phyloP scores from a whole-genome alignment of 495 filamentous ascomycete genomes.

The Emericellopsis terricola region DNA sequence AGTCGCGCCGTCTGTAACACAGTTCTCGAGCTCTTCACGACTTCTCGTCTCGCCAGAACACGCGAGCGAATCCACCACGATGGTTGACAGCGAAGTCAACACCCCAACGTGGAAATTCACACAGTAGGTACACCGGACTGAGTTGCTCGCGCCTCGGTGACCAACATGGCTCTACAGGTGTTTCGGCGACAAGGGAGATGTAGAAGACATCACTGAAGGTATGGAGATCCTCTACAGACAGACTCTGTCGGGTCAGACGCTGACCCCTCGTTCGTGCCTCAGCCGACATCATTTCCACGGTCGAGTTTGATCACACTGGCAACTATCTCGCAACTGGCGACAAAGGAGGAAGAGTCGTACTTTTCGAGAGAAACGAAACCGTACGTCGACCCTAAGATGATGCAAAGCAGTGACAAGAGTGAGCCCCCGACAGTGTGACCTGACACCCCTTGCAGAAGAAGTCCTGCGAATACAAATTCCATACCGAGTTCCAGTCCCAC shows the following conservation, averaged over 20 bases:
- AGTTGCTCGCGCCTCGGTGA: slow-evolving; percentile 1
- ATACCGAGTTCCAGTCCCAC: slow-evolving; percentile 98
- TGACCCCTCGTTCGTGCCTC: slow-evolving; percentile 2
- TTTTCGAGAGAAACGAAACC: slow-evolving; percentile 96
- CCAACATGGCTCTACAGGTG: slow-evolving; percentile 39
- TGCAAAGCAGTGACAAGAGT: not conserved
- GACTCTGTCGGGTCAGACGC: not conserved
- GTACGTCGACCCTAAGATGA: slow-evolving; percentile 30
- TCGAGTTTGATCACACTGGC: slow-evolving; percentile 97
- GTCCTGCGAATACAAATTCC: slow-evolving; percentile 99
- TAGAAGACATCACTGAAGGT: slow-evolving; percentile 99
- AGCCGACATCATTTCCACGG: slow-evolving; percentile 99
- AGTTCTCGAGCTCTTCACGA: too few relatives aligned
- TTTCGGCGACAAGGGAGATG: slow-evolving; percentile 98
- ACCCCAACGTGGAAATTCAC: slow-evolving; percentile 99
- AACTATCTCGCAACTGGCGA: slow-evolving; percentile 97
- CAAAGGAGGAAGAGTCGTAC: slow-evolving; percentile 88
- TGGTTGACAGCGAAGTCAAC: slow-evolving; percentile 90
- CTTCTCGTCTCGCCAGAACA: too few relatives aligned
- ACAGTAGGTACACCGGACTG: slow-evolving; percentile 55
- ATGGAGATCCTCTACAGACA: slow-evolving; percentile 10
- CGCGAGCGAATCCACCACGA: too few relatives aligned
- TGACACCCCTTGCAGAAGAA: slow-evolving; percentile 61
- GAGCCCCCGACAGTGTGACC: slow-evolving; percentile 3
- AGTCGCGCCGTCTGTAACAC: too few relatives aligned